A percentile compares a stretch with the other conserved stretches of the same genome.
phyloP scores from a whole-genome alignment of 257 asterid genomes.

The Mitragyna speciosa region DNA sequence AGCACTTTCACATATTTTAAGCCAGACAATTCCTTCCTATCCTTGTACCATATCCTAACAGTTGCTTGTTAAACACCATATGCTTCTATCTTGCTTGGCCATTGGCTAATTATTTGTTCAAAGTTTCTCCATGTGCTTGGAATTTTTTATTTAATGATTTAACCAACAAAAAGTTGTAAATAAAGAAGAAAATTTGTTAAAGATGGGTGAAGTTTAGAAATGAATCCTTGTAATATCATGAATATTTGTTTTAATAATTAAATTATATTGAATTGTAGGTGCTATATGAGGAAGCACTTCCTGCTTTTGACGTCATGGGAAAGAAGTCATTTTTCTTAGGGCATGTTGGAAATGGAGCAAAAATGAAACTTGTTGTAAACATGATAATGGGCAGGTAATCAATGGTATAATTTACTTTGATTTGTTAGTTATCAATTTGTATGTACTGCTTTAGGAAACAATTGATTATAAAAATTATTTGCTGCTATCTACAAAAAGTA shows the following conservation, averaged over 20 bases:
- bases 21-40: background rate
- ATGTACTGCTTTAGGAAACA: background rate
- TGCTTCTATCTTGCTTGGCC: background rate
- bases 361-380: conserved; percentile 97
- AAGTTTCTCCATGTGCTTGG: background rate
- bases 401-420: background rate
- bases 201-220: background rate
- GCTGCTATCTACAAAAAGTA: background rate
- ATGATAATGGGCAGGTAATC: conserved; percentile 98
- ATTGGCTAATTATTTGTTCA: background rate
- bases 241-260: background rate
- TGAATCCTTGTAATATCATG: background rate
- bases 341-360: conserved; percentile 90
- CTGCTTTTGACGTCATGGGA: conserved; percentile 87
- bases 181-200: background rate
- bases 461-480: background rate
- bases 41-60: background rate
- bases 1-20: background rate
- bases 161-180: background rate
- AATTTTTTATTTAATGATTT: conserved; percentile 1
- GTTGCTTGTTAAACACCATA: background rate
- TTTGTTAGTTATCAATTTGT: background rate
- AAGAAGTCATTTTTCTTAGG: conserved; percentile 88
- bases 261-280: conserved; percentile 43
- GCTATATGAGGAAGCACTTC: conserved; percentile 62